Conservation (phyloP, 2,329 filamentous ascomycete genomes). For the Microdochium nivale region DNA sequence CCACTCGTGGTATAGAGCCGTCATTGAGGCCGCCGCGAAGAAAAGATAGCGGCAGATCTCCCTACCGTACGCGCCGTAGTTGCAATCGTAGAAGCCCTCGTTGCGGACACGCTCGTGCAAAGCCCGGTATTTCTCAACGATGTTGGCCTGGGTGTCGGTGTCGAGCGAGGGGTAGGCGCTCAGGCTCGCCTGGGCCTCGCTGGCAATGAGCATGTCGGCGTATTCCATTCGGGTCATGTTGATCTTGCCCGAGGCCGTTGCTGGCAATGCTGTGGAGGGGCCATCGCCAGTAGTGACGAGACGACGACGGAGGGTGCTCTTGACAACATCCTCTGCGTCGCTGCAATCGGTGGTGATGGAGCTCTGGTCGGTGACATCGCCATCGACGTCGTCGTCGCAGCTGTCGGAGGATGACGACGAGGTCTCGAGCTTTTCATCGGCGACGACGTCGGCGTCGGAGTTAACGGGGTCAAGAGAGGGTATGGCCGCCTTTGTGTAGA, state of each 20-base stretch:
- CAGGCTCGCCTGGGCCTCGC: conserved; percentile 24
- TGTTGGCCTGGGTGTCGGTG: conserved; percentile 41
- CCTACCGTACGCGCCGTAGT: conserved; percentile 48
- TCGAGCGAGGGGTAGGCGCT: conserved; percentile 44
- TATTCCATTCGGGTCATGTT: conserved; percentile 16
- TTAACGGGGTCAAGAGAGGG: not conserved
- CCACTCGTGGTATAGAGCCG: conserved; percentile 39
- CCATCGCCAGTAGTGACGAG: not conserved
- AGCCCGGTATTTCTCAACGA: conserved; percentile 44
- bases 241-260: not conserved
- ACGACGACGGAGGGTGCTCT: not conserved
- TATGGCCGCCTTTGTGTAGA: conserved; percentile 19
- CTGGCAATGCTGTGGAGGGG: no score
- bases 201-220: conserved; percentile 25
- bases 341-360: conserved; percentile 7
- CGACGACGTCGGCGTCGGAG: conserved; percentile 1
- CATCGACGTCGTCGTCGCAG: conserved; percentile 7
- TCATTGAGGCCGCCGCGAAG: conserved; percentile 40
- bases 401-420: conserved; percentile 7
- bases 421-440: conserved; percentile 1
- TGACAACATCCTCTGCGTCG: conserved; percentile 1
- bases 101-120: conserved; percentile 47
- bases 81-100: conserved; percentile 49
- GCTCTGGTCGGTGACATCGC: conserved; percentile 5
- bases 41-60: conserved; percentile 45